Conservation (phyloP, 129 eudicot species). For the Artemisia argyi region DNA sequence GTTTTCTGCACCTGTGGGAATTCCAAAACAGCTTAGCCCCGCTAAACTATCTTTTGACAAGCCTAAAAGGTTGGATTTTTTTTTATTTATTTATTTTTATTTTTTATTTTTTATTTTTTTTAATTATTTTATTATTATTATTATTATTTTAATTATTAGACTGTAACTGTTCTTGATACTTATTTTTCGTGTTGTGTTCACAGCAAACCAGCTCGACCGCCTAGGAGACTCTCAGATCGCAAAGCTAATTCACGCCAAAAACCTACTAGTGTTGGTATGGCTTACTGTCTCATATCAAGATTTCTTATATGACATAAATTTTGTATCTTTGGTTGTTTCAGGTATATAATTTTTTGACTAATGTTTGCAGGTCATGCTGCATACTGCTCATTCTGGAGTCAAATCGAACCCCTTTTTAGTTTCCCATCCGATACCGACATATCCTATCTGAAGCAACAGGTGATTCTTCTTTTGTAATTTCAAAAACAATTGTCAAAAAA, state of each 20-base stretch:
- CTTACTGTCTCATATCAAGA: not conserved
- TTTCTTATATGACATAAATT: not conserved
- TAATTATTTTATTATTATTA: not conserved
- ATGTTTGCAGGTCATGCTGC: constrained; percentile 52
- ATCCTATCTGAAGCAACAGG: constrained; percentile 68
- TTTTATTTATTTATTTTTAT: too few species aligned
- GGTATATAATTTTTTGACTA: constrained; percentile 37
- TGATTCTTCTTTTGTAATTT: constrained; percentile 13
- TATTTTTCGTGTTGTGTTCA: not conserved
- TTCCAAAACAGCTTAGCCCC: constrained; percentile 75
- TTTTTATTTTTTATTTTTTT: too few species aligned
- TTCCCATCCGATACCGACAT: constrained; percentile 60
- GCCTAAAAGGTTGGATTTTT: constrained; percentile 51
- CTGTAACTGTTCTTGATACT: constrained; percentile 1
- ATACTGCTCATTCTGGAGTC: constrained; percentile 74
- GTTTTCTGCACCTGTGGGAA: constrained; percentile 54
- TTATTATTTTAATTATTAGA: not conserved
- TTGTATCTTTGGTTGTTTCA: constrained; percentile 51
- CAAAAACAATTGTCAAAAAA: too few species aligned
- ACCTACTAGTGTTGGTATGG: constrained; percentile 64
- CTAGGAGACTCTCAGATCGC: constrained; percentile 80
- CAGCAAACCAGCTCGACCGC: constrained; percentile 76
- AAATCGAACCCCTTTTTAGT: constrained; percentile 66
- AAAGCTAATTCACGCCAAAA: constrained; percentile 76
- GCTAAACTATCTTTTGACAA: constrained; percentile 59